These are phyloP conservation scores for Wickerhamiella lipophila DNA, from an alignment of 805 yeast genomes.

Conservation along the genomic window DNA sequence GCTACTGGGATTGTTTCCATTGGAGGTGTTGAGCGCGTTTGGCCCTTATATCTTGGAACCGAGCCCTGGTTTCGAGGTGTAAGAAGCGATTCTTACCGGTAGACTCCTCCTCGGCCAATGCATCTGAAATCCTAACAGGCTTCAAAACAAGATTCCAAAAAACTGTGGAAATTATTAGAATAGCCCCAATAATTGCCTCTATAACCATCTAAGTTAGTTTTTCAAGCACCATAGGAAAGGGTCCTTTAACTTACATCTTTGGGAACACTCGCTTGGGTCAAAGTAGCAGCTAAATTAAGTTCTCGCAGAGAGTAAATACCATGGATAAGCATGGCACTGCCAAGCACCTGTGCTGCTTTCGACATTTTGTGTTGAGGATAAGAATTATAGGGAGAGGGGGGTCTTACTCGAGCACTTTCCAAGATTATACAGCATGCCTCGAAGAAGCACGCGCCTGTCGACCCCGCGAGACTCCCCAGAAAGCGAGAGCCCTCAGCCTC, in stretches of 20 bases:
- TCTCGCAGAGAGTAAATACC: conserved; percentile 24
- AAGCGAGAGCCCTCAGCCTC: not conserved
- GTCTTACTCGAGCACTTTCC: not conserved
- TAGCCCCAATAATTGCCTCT: conserved; percentile 40
- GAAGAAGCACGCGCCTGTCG: conserved; percentile 3
- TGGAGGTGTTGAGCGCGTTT: conserved; percentile 35
- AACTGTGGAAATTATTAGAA: conserved; percentile 31
- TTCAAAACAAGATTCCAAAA: conserved; percentile 30
- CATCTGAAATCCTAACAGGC: conserved; percentile 38
- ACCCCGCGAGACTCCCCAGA: not conserved
- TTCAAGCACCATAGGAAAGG: not conserved
- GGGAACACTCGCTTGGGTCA: not conserved
- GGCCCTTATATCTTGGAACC: conserved; percentile 37
- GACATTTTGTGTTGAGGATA: not conserved
- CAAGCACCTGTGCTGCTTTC: conserved; percentile 14
- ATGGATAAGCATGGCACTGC: conserved; percentile 18
- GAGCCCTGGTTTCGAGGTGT: conserved; percentile 37
- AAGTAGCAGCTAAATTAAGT: conserved; percentile 8
- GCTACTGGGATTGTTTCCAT: conserved; percentile 19
- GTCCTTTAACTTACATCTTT: conserved; percentile 11
- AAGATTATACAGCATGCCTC: not conserved
- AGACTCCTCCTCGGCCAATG: conserved; percentile 37
- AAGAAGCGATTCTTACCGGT: conserved; percentile 39
- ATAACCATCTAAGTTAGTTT: conserved; percentile 29
- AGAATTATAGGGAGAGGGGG: not conserved